Base-by-base conservation (phyloP, 257 asterid species). In the Verbena officinalis region DNA sequence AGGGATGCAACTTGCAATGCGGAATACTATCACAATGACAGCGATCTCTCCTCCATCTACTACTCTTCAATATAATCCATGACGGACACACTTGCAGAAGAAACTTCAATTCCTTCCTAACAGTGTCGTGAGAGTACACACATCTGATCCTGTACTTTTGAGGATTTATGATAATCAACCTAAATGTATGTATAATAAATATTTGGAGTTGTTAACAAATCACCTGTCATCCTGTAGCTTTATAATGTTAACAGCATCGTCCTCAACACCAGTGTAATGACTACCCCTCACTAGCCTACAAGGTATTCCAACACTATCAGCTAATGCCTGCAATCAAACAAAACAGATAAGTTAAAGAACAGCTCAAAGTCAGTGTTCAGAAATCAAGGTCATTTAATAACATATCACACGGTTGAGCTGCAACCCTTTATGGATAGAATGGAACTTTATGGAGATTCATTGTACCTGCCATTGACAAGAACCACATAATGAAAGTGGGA, bases 261-360 rank as follows among this genome's bases (percentile, higher is more conserved):
- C 96, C 78, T 94, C 99, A 27, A 82, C 77, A 68, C 98, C 99
- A 61, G 95, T 86, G 77, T 94, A 94, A 62, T 89, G 95, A 71
- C 86, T 91, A 58, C 99, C 96, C 84, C 84, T 94, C 65, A 91
- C 90, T 62, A 94, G 82, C 72, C 90, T 86, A 80, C 99, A 94
- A 71, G 96, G 96, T 76, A 94, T 76, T 65, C 97, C 95, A 80
- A 88, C 88, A 67, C 79, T 80, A 68, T 90, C 99, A 75, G 98
- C 95, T 78, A 94, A 77, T 51, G 88, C 95, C 99, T 94, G 95
- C 77, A 74, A 55, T 61, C 64, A 72, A 73, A 48, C 63, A 51
- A 72, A 72, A 44, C 39, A 77, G 58, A 80, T 59, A 74, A 69
- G 79, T 52, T 38, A 53, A 39, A 49, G 64, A 64, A 57, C 7